Evolutionary conservation across 1,284 basidiomycete genomes (phyloP), one percentile per base, ranked within the genome.

Genomic region (Rhodotorula sp.): DNA sequence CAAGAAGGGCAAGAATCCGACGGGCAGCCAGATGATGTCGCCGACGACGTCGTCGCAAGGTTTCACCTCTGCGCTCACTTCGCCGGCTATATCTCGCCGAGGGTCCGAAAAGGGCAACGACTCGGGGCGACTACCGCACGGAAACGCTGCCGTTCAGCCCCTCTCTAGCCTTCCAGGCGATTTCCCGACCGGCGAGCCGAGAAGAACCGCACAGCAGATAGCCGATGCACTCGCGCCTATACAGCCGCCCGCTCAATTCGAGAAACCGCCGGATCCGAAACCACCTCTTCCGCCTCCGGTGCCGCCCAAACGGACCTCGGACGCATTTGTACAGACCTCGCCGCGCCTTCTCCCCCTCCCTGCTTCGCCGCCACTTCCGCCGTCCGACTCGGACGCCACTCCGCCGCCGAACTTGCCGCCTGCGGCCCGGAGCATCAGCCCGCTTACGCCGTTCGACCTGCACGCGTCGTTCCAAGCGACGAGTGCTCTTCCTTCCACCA

Each of bases 381-480:
- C 39, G 16, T 12, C 34, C 18, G 31, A 18, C 16, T 10, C 6
- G 39, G 51, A 16, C 51, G 3, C 54, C 20, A 46, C 43, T 62
- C 43, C 59, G 29, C 21, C 58, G 20, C 47, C 58, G 5, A 23
- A 62, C n/a, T 46, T 62, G 7, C 64, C 72, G 6, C 43, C 66
- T 23, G 58, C 58, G 0, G 62, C 68, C 1, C 65, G 62, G 3
- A 8, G 43, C 20, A 29, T 62, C 15, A 51, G 59, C n/a, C 65
- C 66, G 16, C 39, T 69, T 3, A 16, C 29, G 54, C 56, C 67
- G 5, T 75, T 66, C 68, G 68, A 72, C 58, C 61, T 75, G 8
- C 73, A 75, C 43, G 70, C 70, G 10, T 67, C 70, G 14, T 75
- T 75, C 48, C 73, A 72, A 26, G 58, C 73, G 3, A 72, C 59